A percentile compares a stretch with the other conserved stretches of the same genome.
phyloP scores from a whole-genome alignment of 768 basidiomycete species.

The Leccinum obscurum region DNA sequence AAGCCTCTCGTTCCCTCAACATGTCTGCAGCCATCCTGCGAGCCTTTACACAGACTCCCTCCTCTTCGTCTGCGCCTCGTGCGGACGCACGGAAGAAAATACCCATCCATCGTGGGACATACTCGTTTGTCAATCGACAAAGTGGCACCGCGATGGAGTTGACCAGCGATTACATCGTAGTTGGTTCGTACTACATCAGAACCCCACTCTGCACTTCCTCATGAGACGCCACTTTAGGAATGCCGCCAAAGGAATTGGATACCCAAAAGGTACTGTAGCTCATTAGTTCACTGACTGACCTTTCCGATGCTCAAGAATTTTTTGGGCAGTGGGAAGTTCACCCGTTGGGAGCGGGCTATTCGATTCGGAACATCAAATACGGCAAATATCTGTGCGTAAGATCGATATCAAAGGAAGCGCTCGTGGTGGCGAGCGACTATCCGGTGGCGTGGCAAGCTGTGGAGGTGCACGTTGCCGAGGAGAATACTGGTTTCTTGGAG shows the following conservation, averaged over 20 bases:
- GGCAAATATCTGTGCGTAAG: constrained; percentile 32
- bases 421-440: constrained; percentile 28
- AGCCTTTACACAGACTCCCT: constrained; percentile 17
- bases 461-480: constrained; percentile 27
- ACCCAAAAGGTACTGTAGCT: constrained; percentile 24
- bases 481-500: constrained; percentile 31
- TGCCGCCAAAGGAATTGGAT: constrained; percentile 31
- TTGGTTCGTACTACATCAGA: constrained; percentile 19
- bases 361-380: constrained; percentile 32
- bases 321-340: constrained; percentile 29
- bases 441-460: constrained; percentile 30
- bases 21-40: constrained; percentile 27
- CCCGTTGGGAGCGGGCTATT: constrained; percentile 30
- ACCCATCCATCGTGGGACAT: constrained; percentile 32
- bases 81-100: constrained; percentile 20
- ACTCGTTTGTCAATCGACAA: constrained; percentile 32
- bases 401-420: constrained; percentile 26
- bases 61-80: constrained; percentile 15
- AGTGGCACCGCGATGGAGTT: constrained; percentile 35
- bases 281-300: neutral
- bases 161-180: constrained; percentile 22
- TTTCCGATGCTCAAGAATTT: neutral
- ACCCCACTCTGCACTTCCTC: neutral
- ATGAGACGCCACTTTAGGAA: constrained; percentile 19
- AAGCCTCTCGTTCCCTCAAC: neutral